phyloP scores from a whole-genome alignment of 305 asterid genomes.

The Fraxinus dipetala region DNA sequence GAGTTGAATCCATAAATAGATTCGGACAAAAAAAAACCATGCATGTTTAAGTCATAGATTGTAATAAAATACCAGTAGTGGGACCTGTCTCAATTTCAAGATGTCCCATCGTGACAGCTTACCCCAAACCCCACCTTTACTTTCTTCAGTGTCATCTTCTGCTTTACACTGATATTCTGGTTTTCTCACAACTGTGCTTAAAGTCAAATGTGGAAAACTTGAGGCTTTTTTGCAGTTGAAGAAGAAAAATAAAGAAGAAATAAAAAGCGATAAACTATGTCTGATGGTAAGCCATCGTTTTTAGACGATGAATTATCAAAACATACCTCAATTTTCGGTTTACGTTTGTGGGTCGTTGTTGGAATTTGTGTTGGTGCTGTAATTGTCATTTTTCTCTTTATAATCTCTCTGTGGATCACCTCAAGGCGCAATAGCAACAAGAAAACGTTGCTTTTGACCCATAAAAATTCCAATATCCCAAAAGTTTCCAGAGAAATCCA shows the following conservation, averaged over 20 bases:
- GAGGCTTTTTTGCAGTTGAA: neutral
- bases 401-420: constrained; percentile 76
- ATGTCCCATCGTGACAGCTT: constrained; percentile 64
- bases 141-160: constrained; percentile 18
- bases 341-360: constrained; percentile 73
- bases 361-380: constrained; percentile 89
- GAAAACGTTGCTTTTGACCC: constrained; percentile 23
- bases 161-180: constrained; percentile 13
- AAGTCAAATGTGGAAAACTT: constrained; percentile 26
- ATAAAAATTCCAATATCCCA: constrained; percentile 55
- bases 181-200: neutral
- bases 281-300: constrained; percentile 47
- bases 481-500: constrained; percentile 69
- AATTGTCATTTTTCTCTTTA: constrained; percentile 60
- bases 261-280: constrained; percentile 30
- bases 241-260: neutral
- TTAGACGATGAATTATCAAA: constrained; percentile 60
- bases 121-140: constrained; percentile 1
- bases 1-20: constrained; percentile 9
- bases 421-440: constrained; percentile 44
- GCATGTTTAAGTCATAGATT: constrained; percentile 13
- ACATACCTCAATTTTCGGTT: constrained; percentile 70
- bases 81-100: constrained; percentile 35
- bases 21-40: constrained; percentile 8
- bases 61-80: constrained; percentile 22